Evolutionary conservation across 495 filamentous ascomycete species (phyloP), one percentile per base, ranked within the genome.

Genomic region (Penicillium macrosclerotiorum): DNA sequence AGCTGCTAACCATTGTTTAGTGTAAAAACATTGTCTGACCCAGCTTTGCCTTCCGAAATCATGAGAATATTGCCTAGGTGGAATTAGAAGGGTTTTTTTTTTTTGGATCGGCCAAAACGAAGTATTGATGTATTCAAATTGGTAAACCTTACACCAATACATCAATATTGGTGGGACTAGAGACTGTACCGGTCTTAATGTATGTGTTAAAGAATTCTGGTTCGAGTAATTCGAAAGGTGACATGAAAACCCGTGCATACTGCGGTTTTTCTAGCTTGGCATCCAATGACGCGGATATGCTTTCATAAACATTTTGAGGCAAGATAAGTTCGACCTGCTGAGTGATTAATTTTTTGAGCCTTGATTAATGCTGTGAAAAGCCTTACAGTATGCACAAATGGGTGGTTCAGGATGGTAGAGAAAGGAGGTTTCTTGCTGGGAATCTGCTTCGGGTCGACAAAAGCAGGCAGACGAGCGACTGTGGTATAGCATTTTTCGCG

Each of bases 191-290:
- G 53, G 77, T 73, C 62, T 95, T 96, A 52, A 96, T 85, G 59
- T 95, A 92, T 39, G 80, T 72, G 33, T 82, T 88, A 63, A 95
- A 92, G 54, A 98, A 98, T 0, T 85, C 82, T 4, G 81, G 77
- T 30, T 86, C 78, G 5, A 98, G 52, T 1, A 96, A 58, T 33
- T 83, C 78, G 11, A 74, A 74, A 18, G 95, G 74, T 9, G 83
- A 77, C 80, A 96, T 85, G 44, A 83, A 79, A 5, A 97, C 82
- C 34, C 79, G 75, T 32, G 81, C 74, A 72, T 85, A 96, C 37
- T 60, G 62, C 25, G 74, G 59, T 11, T 63, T 71, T 16, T 57
- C 58, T 5, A 75, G 37, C 31, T 70, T 71, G 13, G 53, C 46
- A 3, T 67, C 56, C 11, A 95, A 57, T 41, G 78, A 74, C 26